A percentile compares a stretch with the other conserved stretches of the same genome.
phyloP scores from a whole-genome alignment of 2,329 filamentous ascomycete species.

The Talaromyces rugulosus region DNA sequence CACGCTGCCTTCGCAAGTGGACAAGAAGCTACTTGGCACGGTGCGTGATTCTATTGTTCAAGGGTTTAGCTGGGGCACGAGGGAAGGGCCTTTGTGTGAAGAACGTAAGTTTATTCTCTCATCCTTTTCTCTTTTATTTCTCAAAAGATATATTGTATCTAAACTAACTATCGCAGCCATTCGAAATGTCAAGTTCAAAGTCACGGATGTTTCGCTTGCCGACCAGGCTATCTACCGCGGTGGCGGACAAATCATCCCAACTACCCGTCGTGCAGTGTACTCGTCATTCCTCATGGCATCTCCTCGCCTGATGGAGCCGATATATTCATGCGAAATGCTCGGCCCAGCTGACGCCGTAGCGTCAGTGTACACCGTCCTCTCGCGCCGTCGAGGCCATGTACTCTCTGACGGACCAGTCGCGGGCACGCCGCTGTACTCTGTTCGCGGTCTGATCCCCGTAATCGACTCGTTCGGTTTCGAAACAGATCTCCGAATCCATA shows the following conservation, averaged over 20 bases:
- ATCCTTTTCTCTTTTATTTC: conserved; percentile 9
- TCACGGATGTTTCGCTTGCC: conserved; percentile 85
- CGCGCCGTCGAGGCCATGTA: conserved; percentile 84
- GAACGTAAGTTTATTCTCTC: conserved; percentile 65
- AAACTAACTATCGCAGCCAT: conserved; percentile 59
- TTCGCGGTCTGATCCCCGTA: conserved; percentile 86
- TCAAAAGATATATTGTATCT: not conserved
- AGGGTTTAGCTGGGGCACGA: conserved; percentile 92
- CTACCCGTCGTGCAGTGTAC: conserved; percentile 86
- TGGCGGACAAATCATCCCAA: conserved; percentile 95
- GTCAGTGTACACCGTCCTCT: conserved; percentile 86
- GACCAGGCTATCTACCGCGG: conserved; percentile 90
- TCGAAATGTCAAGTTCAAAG: conserved; percentile 94
- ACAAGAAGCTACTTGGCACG: conserved; percentile 81
- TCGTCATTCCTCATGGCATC: conserved; percentile 96
- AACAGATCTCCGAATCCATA: conserved; percentile 93
- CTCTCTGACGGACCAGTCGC: conserved; percentile 91
- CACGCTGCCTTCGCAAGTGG: conserved; percentile 87
- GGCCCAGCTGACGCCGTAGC: conserved; percentile 85
- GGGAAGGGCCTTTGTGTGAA: conserved; percentile 95
- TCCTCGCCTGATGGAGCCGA: conserved; percentile 91
- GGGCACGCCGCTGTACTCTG: conserved; percentile 88
- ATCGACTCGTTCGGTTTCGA: conserved; percentile 98
- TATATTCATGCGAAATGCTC: conserved; percentile 89
- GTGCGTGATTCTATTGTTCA: conserved; percentile 92